A percentile compares a stretch with the other conserved stretches of the same genome.
These are phyloP conservation scores for Liriodendron chinense DNA, from an alignment of 164 flowering plant species.

Conservation along the genomic window DNA sequence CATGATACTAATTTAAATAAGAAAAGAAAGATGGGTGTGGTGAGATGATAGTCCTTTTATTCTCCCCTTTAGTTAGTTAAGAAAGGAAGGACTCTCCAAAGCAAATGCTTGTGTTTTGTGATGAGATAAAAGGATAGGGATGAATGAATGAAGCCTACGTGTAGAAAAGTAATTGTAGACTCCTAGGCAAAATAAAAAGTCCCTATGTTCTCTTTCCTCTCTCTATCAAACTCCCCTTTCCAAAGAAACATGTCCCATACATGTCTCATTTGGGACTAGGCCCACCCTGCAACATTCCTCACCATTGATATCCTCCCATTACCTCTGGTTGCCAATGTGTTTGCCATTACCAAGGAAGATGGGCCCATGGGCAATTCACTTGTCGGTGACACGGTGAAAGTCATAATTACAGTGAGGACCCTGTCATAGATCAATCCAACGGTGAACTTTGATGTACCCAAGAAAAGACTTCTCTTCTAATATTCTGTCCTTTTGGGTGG, in stretches of 20 bases:
- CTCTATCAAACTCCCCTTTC: constrained; percentile 6
- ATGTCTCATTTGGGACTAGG: constrained; percentile 31
- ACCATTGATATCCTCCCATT: constrained; percentile 7
- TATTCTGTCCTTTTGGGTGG: too few species aligned
- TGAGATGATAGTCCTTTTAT: constrained; percentile 14
- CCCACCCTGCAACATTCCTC: constrained; percentile 15
- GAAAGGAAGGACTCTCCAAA: constrained; percentile 11
- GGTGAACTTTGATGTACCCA: too few species aligned
- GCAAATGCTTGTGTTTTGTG: constrained; percentile 14
- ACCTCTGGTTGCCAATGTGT: constrained; percentile 14
- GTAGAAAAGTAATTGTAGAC: not conserved
- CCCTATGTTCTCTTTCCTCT: constrained; percentile 9
- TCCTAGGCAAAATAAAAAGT: constrained; percentile 3
- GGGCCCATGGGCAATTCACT: constrained; percentile 8
- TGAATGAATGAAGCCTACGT: constrained; percentile 8
- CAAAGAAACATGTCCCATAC: constrained; percentile 40
- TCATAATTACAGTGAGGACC: not conserved
- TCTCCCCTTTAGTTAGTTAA: constrained; percentile 19
- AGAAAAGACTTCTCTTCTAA: too few species aligned
- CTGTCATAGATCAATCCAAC: not conserved
- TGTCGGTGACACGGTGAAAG: not conserved
- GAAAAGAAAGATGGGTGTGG: constrained; percentile 15
- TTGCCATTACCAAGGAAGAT: constrained; percentile 5
- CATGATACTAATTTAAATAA: not conserved
- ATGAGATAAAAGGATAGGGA: constrained; percentile 18